A percentile compares a stretch with the other conserved stretches of the same genome.
phyloP scores from a whole-genome alignment of 2,329 filamentous ascomycete species.

The Aspergillus caelatus region DNA sequence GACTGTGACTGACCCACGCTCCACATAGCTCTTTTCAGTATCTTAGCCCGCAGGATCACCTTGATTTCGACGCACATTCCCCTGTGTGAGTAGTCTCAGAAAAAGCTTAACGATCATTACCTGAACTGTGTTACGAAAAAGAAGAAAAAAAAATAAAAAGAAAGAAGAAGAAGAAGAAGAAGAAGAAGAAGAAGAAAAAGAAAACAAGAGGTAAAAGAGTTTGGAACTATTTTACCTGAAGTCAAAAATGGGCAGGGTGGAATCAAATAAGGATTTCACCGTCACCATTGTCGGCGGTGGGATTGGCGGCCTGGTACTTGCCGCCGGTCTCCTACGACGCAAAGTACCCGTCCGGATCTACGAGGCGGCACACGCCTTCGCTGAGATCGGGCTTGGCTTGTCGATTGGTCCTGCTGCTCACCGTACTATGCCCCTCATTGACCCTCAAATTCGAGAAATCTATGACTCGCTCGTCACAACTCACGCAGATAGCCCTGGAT shows the following conservation, averaged over 20 bases:
- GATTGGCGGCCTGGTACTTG: conserved; percentile 59
- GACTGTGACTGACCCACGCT: not conserved
- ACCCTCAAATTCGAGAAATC: conserved; percentile 38
- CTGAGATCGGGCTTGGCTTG: conserved; percentile 62
- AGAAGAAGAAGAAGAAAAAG: not conserved
- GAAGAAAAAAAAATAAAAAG: not conserved
- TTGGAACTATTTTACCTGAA: not conserved
- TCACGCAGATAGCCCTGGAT: conserved; percentile 36
- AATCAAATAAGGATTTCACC: conserved; percentile 31
- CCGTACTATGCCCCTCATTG: conserved; percentile 58
- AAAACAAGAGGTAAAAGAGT: not conserved
- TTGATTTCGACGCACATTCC: not conserved
- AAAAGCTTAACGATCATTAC: not conserved
- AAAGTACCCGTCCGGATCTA: conserved; percentile 55
- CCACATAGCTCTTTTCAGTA: not conserved
- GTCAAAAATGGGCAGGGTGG: conserved; percentile 11
- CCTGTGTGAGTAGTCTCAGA: not conserved
- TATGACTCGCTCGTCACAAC: conserved; percentile 36
- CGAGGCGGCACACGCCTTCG: conserved; percentile 58
- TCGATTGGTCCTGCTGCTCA: conserved; percentile 59
- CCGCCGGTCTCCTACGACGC: conserved; percentile 53
- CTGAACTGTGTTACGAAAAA: not conserved
- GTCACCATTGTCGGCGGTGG: conserved; percentile 63
- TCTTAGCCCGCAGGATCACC: not conserved
- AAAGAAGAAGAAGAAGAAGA: too few relatives aligned